Conservation (phyloP, 176 grass and related monocot genomes). For the Carex littledalei region DNA sequence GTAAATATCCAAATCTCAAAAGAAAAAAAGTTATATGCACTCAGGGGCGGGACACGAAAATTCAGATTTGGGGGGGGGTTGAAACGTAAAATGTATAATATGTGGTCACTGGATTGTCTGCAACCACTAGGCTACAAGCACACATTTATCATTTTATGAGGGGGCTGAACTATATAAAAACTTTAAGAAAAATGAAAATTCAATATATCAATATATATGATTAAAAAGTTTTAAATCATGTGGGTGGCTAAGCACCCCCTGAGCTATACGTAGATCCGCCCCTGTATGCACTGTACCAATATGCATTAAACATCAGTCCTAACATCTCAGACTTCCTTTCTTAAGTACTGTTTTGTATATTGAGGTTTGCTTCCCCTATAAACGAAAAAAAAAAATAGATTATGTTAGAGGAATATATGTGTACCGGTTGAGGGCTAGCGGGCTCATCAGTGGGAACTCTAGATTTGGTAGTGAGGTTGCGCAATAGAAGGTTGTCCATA, state of each 20-base stretch:
- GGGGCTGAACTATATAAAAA: too few species aligned
- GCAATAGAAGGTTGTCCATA: slow-evolving; percentile 87
- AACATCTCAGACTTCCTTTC: neutral
- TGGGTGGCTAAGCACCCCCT: too few species aligned
- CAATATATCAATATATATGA: too few species aligned
- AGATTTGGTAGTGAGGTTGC: slow-evolving; percentile 90
- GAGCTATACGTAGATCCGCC: too few species aligned
- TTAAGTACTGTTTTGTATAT: neutral
- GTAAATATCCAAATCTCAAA: slow-evolving; percentile 15
- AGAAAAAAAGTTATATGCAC: neutral
- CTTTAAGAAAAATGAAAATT: too few species aligned
- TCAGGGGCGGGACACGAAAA: too few species aligned
- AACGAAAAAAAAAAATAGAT: neutral
- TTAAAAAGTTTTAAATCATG: too few species aligned
- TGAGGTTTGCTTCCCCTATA: slow-evolving; percentile 7
- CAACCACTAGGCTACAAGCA: too few species aligned
- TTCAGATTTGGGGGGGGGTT: too few species aligned
- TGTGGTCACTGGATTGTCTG: too few species aligned
- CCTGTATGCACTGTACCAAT: neutral
- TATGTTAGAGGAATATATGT: slow-evolving; percentile 16
- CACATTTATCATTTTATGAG: too few species aligned
- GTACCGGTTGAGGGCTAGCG: slow-evolving; percentile 61
- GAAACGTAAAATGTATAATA: too few species aligned
- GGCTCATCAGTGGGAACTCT: slow-evolving; percentile 47
- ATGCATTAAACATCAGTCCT: neutral